Evolutionary conservation across 331 rosid species (phyloP).

Genomic region (Dryas integrifolia): DNA sequence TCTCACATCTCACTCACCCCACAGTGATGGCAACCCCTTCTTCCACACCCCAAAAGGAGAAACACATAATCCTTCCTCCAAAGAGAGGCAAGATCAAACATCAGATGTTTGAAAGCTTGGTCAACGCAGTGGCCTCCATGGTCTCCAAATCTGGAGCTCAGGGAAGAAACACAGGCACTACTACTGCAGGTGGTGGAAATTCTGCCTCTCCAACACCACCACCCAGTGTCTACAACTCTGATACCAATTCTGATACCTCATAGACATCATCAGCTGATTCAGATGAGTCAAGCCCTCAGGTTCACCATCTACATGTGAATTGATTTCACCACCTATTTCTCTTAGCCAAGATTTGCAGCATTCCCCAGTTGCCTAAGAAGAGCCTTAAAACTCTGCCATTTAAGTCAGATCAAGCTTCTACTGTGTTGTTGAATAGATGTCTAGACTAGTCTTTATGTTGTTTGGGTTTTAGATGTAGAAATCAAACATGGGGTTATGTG

Average conservation of each 20-base stretch:
- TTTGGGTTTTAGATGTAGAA: not conserved
- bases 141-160: not conserved
- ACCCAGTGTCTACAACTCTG: not conserved
- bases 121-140: not conserved
- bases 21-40: constrained; percentile 1
- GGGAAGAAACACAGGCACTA: not conserved
- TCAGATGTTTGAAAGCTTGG: not conserved
- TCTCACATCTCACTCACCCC: not conserved
- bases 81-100: constrained; percentile 3
- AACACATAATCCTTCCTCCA: no score
- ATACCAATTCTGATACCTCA: not conserved
- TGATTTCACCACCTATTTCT: not conserved
- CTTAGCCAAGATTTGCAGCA: not conserved
- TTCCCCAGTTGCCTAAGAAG: not conserved
- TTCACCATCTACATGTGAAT: not conserved
- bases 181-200: not conserved
- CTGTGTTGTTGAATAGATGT: not conserved
- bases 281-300: not conserved
- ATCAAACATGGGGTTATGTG: not conserved
- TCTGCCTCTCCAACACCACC: not conserved
- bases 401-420: constrained; percentile 1
- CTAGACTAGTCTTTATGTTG: not conserved
- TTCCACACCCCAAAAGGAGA: not conserved
- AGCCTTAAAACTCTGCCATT: not conserved
- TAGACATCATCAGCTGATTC: not conserved